Evolutionary conservation across 805 yeast species (phyloP).

Genomic region (Wickerhamomyces sydowiorum): DNA sequence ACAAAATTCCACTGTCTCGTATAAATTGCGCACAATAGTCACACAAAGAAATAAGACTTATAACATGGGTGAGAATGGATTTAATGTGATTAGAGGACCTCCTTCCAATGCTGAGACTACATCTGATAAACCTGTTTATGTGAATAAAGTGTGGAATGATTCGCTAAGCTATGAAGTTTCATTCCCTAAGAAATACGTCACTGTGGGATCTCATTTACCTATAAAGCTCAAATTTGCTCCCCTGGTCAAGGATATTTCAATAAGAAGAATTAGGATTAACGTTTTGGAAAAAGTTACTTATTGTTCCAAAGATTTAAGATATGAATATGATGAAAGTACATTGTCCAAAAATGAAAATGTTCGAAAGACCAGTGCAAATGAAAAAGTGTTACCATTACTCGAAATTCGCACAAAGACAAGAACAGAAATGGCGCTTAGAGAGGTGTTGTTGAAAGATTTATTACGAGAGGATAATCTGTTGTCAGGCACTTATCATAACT

Average conservation of each 20-base stretch:
- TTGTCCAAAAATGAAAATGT: slow-evolving; percentile 1
- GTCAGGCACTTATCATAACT: slow-evolving; percentile 44
- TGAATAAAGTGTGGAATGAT: slow-evolving; percentile 71
- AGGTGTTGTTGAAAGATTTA: slow-evolving; percentile 46
- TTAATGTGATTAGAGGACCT: slow-evolving; percentile 34
- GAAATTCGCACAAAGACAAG: slow-evolving; percentile 57
- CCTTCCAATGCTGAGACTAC: slow-evolving; percentile 32
- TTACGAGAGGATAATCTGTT: slow-evolving; percentile 56
- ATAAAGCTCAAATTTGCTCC: slow-evolving; percentile 66
- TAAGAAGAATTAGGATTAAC: slow-evolving; percentile 62
- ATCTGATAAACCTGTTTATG: slow-evolving; percentile 67
- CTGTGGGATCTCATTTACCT: slow-evolving; percentile 54
- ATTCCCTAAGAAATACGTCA: slow-evolving; percentile 62
- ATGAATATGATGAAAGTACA: slow-evolving; percentile 41
- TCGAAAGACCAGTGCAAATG: slow-evolving; percentile 23
- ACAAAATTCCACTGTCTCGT: slow-evolving; percentile 41
- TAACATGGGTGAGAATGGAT: slow-evolving; percentile 26
- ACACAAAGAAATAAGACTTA: slow-evolving; percentile 25
- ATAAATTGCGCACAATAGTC: slow-evolving; percentile 33
- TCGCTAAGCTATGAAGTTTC: slow-evolving; percentile 65
- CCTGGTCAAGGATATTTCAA: slow-evolving; percentile 49
- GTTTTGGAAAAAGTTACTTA: slow-evolving; percentile 63
- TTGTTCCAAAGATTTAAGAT: slow-evolving; percentile 47
- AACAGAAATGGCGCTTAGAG: slow-evolving; percentile 40
- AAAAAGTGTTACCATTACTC: slow-evolving; percentile 51